phyloP scores from a whole-genome alignment of 139 green algal species.

The Bryopsis sp. region DNA sequence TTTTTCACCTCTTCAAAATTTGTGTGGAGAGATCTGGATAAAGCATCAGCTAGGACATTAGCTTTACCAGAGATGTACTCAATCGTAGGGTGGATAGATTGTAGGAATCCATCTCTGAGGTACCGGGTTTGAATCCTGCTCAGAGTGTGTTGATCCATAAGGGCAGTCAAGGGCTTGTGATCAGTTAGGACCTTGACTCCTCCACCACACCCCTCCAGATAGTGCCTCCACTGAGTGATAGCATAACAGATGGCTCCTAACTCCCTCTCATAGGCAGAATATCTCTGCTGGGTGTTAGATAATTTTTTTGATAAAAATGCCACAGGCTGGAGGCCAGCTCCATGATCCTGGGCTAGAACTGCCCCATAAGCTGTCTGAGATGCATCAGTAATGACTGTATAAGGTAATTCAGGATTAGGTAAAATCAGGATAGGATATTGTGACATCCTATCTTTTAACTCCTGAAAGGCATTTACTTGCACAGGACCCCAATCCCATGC shows the following conservation, averaged over 20 bases:
- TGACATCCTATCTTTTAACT: conserved; percentile 14
- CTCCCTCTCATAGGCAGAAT: conserved; percentile 2
- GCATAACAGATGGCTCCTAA: not conserved
- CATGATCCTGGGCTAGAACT: not conserved
- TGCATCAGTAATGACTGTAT: not conserved
- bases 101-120: not conserved
- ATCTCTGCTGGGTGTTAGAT: not conserved
- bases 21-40: not conserved
- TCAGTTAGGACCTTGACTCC: not conserved
- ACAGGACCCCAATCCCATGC: not conserved
- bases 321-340: not conserved
- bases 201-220: not conserved
- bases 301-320: not conserved
- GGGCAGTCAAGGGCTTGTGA: not conserved
- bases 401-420: not conserved
- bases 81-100: not conserved
- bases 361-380: not conserved
- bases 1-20: not conserved
- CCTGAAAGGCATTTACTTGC: conserved; percentile 13
- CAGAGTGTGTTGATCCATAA: conserved; percentile 6
- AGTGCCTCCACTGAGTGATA: not conserved
- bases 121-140: not conserved
- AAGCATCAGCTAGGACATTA: conserved; percentile 1
- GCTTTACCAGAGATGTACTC: not conserved
- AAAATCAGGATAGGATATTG: not conserved